Conservation (phyloP, 495 filamentous ascomycete genomes). For the Hypoxylon rickii region DNA sequence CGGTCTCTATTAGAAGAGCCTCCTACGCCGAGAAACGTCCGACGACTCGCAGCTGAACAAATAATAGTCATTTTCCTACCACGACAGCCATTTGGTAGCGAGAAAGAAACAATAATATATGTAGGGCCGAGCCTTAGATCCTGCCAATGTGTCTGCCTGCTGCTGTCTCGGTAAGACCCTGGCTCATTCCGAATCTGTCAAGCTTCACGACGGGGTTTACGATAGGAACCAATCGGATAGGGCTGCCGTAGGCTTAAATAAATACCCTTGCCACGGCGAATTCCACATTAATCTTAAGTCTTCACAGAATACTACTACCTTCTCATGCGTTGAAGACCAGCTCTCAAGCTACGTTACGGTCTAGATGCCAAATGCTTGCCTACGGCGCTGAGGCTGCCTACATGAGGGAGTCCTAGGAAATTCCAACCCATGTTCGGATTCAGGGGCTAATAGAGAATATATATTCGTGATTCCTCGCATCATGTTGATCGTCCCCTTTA, state of each 20-base stretch:
- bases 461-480: slow-evolving; percentile 1
- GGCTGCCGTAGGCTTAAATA: slow-evolving; percentile 8
- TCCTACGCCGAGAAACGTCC: no score
- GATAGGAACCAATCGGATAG: slow-evolving; percentile 15
- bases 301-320: slow-evolving; percentile 21
- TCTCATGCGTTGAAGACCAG: slow-evolving; percentile 4
- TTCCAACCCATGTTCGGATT: not conserved
- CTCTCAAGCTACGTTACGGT: slow-evolving; percentile 1
- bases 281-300: slow-evolving; percentile 15
- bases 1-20: no score
- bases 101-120: not conserved
- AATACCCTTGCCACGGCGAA: slow-evolving; percentile 2
- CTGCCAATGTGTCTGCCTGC: slow-evolving; percentile 14
- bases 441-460: slow-evolving; percentile 17
- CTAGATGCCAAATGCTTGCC: slow-evolving; percentile 17
- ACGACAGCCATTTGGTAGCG: no score
- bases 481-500: not conserved
- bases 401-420: not conserved
- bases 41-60: no score
- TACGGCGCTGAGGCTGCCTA: slow-evolving; percentile 3
- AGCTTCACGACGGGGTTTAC: slow-evolving; percentile 1
- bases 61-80: no score
- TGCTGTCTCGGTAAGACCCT: not conserved
- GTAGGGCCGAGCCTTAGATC: slow-evolving; percentile 6
- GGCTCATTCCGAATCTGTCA: slow-evolving; percentile 4